Base-by-base conservation (phyloP, 192 early-diverging fungal genomes). In the Entomortierella parvispora region DNA sequence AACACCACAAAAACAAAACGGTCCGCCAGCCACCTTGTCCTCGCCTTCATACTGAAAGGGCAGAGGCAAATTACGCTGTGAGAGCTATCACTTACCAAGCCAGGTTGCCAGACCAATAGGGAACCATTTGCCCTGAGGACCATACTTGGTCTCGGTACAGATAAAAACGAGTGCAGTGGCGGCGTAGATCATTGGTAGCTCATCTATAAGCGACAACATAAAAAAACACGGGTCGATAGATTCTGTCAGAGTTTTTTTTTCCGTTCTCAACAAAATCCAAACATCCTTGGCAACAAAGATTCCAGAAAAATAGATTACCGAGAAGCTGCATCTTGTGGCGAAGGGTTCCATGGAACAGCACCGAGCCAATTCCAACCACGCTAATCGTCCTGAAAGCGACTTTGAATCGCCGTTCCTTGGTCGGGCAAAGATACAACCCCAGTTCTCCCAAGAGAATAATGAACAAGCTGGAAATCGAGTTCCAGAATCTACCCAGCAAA, bases 311-410 rank as follows among this genome's bases (percentile, higher is more conserved):
- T n/a, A n/a, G n/a, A n/a, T 89, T 86, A 86, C 88, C 89, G n/a
- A 83, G 77, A 66, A 88, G 84, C 51, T 94, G 93, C 85, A 87
- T 88, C 31, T 81, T 76, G 78, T 88, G 89, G 45, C 82, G 85
- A 20, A 95, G 83, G 0, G 94, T 92, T 32, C 87, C 91, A 71
- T 93, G 94, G 83, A 93, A 93, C 40, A 91, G 78, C 37, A 87
- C 89, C 54, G 88, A 90, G 3, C 93, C 93, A 15, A 92, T 69
- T 10, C 93, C 93, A 20, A 95, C 88, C 0, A 91, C 59, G 10
- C 86, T 83, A 49, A 95, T 85, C 0, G 87, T 81, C 10, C 83
- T 76, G 51, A 85, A 88, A 0, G 85, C 78, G 6, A 89, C 53
- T 40, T 83, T 85, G 55, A 87, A 86, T 26, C 87, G 79, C 14